These are phyloP conservation scores for Tubosaeta brunneosetosa DNA, from an alignment of 768 basidiomycete genomes.

Conservation along the genomic window DNA sequence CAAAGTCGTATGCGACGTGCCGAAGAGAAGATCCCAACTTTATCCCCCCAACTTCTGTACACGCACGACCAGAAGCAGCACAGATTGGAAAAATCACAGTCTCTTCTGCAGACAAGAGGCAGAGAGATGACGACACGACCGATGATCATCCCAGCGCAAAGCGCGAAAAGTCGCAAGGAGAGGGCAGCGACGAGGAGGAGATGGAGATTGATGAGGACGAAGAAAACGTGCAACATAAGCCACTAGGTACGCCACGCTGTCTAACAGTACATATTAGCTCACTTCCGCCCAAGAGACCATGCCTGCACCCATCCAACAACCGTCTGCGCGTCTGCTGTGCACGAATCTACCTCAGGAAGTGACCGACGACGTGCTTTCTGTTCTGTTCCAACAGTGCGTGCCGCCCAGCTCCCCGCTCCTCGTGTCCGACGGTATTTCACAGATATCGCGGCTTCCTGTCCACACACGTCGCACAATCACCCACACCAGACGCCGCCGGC, in stretches of 20 bases:
- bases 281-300: conserved; percentile 31
- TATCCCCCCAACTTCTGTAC: conserved; percentile 63
- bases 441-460: conserved; percentile 84
- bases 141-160: conserved; percentile 58
- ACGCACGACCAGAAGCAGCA: conserved; percentile 46
- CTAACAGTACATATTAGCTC: conserved; percentile 4
- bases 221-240: conserved; percentile 43
- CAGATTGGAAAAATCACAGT: conserved; percentile 37
- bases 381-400: conserved; percentile 88
- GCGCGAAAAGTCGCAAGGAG: conserved; percentile 62
- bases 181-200: conserved; percentile 71
- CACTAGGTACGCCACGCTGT: conserved; percentile 43
- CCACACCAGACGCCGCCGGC: conserved; percentile 60
- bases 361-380: conserved; percentile 78
- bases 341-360: conserved; percentile 90
- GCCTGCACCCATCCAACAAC: conserved; percentile 48
- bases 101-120: conserved; percentile 52
- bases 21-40: conserved; percentile 77
- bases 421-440: conserved; percentile 5
- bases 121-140: conserved; percentile 56
- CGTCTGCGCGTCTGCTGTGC: conserved; percentile 63
- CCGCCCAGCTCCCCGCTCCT: neutral
- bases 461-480: conserved; percentile 65
- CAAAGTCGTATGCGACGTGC: conserved; percentile 82
- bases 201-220: conserved; percentile 96